A percentile compares a stretch with the other conserved stretches of the same genome.
These are phyloP conservation scores for Dendrothele bispora DNA, from an alignment of 768 basidiomycete genomes.

Conservation along the genomic window DNA sequence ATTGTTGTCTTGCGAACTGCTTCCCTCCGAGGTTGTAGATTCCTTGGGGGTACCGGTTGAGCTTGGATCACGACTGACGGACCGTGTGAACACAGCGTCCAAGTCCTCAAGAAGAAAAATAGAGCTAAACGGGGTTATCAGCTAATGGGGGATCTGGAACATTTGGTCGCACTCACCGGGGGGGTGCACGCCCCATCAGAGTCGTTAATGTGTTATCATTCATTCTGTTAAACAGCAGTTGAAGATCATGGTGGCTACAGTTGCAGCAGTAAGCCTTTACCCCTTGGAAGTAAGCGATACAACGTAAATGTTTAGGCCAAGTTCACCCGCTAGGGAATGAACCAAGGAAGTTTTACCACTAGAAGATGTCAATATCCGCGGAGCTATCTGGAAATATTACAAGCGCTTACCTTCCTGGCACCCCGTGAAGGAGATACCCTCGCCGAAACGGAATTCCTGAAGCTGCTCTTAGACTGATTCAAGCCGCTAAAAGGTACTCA, in stretches of 20 bases:
- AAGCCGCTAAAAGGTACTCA: conserved; percentile 17
- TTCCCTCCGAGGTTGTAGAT: conserved; percentile 38
- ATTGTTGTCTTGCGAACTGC: conserved; percentile 44
- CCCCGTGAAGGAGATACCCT: conserved; percentile 82
- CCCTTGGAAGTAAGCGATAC: conserved; percentile 86
- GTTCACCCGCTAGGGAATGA: conserved; percentile 80
- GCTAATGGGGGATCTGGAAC: conserved; percentile 2
- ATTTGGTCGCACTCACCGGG: conserved; percentile 48
- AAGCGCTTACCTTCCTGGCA: conserved; percentile 75
- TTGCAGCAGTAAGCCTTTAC: conserved; percentile 38
- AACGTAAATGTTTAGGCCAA: conserved; percentile 88
- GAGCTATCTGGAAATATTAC: too few species aligned
- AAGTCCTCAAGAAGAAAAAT: conserved; percentile 93
- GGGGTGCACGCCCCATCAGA: conserved; percentile 84
- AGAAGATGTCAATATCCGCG: too few species aligned
- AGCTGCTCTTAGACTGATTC: conserved; percentile 8
- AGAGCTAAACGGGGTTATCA: conserved; percentile 51
- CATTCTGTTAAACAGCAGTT: conserved; percentile 54
- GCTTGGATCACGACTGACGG: conserved; percentile 75
- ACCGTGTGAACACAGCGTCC: conserved; percentile 87
- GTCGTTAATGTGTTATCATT: conserved; percentile 85
- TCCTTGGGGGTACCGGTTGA: conserved; percentile 74
- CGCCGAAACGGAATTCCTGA: conserved; percentile 84
- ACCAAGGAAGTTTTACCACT: conserved; percentile 89
- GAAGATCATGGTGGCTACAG: conserved; percentile 10